Percentiles rank a stretch among this genome's conserved stretches.
These are phyloP conservation scores for Eucalyptus shirleyi DNA, from an alignment of 345 rosid genomes.

Conservation along the genomic window DNA sequence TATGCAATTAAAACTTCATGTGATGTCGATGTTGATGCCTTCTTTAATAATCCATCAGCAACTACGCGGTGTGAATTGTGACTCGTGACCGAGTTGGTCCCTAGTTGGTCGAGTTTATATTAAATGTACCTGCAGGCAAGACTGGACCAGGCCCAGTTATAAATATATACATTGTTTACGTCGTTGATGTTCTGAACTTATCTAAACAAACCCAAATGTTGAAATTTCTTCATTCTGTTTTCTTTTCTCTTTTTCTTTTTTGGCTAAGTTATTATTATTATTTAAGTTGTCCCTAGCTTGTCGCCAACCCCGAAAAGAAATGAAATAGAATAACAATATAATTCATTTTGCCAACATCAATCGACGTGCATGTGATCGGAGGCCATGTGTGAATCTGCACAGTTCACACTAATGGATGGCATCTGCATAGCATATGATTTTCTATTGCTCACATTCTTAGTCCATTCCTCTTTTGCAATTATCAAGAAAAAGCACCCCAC, in stretches of 20 bases:
- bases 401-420: background rate
- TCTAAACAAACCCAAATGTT: background rate
- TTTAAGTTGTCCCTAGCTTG: background rate
- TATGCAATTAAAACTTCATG: background rate
- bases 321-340: background rate
- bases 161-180: background rate
- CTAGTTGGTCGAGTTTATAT: background rate
- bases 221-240: background rate
- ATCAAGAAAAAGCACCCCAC: background rate
- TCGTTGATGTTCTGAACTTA: background rate
- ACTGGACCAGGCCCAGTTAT: background rate
- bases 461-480: background rate
- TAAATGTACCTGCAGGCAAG: background rate
- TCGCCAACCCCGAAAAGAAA: background rate
- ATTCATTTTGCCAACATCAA: background rate
- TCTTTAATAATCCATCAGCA: background rate
- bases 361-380: background rate
- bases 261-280: background rate
- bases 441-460: background rate
- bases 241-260: background rate
- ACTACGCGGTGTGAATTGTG: background rate
- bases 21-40: too few relatives aligned
- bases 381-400: background rate
- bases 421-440: background rate
- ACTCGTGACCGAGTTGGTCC: background rate